Percentiles rank a stretch among this genome's conserved stretches.
Conservation (phyloP, 768 basidiomycete genomes). For the Daedaleopsis sinensis region DNA sequence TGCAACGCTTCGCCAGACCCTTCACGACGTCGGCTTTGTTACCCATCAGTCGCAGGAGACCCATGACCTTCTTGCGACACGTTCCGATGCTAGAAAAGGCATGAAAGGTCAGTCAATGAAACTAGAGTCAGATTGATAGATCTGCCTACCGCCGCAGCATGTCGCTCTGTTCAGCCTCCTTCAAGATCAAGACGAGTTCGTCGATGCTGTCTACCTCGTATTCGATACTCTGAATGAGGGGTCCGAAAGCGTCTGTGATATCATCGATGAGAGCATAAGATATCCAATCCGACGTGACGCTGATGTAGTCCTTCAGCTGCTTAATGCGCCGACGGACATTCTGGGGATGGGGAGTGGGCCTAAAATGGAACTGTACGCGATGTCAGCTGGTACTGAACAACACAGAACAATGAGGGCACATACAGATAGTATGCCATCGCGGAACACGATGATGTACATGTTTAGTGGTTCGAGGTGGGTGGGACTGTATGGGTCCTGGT, state of each 20-base stretch:
- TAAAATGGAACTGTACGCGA: constrained; percentile 84
- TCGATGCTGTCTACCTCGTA: constrained; percentile 99
- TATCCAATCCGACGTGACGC: constrained; percentile 99
- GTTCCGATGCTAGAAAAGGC: constrained; percentile 75
- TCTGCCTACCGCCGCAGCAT: constrained; percentile 76
- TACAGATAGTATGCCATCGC: constrained; percentile 94
- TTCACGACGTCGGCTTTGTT: constrained; percentile 99
- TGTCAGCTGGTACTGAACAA: constrained; percentile 16
- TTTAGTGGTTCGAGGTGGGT: constrained; percentile 97
- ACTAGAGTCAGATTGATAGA: neutral
- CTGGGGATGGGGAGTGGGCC: constrained; percentile 95
- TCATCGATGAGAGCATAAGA: constrained; percentile 99
- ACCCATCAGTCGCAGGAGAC: constrained; percentile 92
- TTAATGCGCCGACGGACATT: constrained; percentile 98
- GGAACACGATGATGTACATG: constrained; percentile 99
- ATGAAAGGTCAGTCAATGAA: neutral
- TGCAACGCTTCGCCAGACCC: constrained; percentile 95
- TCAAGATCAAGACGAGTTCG: constrained; percentile 95
- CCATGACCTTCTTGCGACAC: constrained; percentile 99
- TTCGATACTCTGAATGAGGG: constrained; percentile 97
- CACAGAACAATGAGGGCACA: constrained; percentile 31
- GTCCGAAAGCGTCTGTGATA: constrained; percentile 99
- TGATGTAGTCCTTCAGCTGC: constrained; percentile 98
- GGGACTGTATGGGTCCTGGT: constrained; percentile 97
- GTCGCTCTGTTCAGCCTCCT: constrained; percentile 95